phyloP scores from a whole-genome alignment of 495 filamentous ascomycete species.

The Wilcoxina mikolae region DNA sequence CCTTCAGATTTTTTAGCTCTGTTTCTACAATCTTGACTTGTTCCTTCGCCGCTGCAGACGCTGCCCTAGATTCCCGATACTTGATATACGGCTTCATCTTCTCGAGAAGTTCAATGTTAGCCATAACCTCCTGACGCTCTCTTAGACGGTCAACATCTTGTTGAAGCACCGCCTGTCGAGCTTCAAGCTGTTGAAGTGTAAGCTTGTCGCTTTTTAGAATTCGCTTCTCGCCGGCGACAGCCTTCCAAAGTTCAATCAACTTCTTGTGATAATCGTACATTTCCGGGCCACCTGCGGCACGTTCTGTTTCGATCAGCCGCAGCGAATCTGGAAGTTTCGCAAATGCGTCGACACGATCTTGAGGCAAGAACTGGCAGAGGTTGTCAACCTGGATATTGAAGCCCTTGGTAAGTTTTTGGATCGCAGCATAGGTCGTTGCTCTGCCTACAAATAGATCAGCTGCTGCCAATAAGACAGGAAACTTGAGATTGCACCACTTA shows the following conservation, averaged over 20 bases:
- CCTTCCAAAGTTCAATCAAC: slow-evolving; percentile 52
- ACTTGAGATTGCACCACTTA: neutral
- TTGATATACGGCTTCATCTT: slow-evolving; percentile 47
- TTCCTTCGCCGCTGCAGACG: slow-evolving; percentile 31
- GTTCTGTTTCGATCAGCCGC: slow-evolving; percentile 69
- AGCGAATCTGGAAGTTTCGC: slow-evolving; percentile 71
- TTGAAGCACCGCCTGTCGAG: slow-evolving; percentile 59
- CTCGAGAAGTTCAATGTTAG: slow-evolving; percentile 51
- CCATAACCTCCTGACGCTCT: slow-evolving; percentile 53
- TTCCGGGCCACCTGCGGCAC: slow-evolving; percentile 65
- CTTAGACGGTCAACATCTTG: slow-evolving; percentile 71
- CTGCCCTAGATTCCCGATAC: slow-evolving; percentile 37
- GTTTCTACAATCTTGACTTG: slow-evolving; percentile 36
- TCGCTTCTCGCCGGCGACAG: slow-evolving; percentile 50
- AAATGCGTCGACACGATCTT: slow-evolving; percentile 93
- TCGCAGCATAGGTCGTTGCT: slow-evolving; percentile 35
- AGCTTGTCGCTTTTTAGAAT: slow-evolving; percentile 46
- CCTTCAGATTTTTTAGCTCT: slow-evolving; percentile 43
- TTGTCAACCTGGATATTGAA: slow-evolving; percentile 93
- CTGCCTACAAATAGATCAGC: neutral
- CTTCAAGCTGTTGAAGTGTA: slow-evolving; percentile 47
- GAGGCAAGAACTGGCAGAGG: slow-evolving; percentile 90
- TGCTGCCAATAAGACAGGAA: neutral
- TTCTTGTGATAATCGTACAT: slow-evolving; percentile 67
- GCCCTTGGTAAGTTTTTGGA: slow-evolving; percentile 48